Evolutionary conservation across 345 rosid genomes (phyloP), one percentile per base, ranked within the genome.

Genomic region (Populus ilicifolia): DNA sequence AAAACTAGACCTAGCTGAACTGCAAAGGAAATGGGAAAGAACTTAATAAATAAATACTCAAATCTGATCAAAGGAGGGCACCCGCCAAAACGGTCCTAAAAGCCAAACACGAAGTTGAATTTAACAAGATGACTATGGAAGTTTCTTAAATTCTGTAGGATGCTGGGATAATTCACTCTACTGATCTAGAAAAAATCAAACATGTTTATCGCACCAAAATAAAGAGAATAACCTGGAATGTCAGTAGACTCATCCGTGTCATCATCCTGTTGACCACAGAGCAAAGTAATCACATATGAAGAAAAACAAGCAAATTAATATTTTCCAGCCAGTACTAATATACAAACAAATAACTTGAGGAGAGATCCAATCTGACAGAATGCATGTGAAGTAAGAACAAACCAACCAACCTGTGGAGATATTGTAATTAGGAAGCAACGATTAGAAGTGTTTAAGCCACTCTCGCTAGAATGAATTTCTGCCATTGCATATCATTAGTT

Each of bases 381-480:
- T 48, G 30, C 6, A 8, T 41, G 44, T 27, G 14, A 43, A 43
- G 38, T 50, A 41, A 8, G 36, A 74, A 17, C 65, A 13, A 67
- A 11, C 50, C 50, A 46, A 66, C 27, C 8, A 77, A 92, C 99
- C 94, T 93, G 99, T 9, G 93, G 97, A 79, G 87, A 76, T 44
- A 96, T 78, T 18, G 88, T 90, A 52, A 96, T 88, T 79, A 90
- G 96, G 84, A 90, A 96, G 86, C 97, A 96, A 39, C 89, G 88
- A 27, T 88, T 88, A 3, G 99, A 96, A 84, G 98, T 96, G 77
- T 87, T 88, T 59, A 96, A 82, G 70, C 98, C 98, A 84, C 99
- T 92, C 86, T 96, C 99, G 81, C 90, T 83, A 12, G 97, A 81
- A 80, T 88, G 97, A 82, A 96, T 88, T 83, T 96, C 99, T 96